Evolutionary conservation across 208 protist genomes (phyloP), one percentile per base, ranked within the genome.

Genomic region (Wallacemonas rigidus): DNA sequence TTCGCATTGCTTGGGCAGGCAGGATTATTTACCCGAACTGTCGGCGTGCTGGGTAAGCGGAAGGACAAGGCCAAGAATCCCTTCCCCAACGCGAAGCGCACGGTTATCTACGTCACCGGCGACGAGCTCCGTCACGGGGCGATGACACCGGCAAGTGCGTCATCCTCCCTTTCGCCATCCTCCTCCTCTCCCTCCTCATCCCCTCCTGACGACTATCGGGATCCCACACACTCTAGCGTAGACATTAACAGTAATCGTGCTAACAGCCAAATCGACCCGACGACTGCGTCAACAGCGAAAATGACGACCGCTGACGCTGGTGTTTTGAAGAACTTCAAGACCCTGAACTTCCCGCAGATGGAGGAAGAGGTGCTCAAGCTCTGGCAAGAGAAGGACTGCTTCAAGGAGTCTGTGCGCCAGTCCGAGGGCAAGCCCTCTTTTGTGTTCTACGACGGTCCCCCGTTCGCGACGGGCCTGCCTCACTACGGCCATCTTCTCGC

Each of bases 401-500:
- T 99, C 80, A 48, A 98, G 39, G 94, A 90, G 35, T 98, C 91
- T 1, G 71, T 99, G 43, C 93, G 98, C 82, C 75, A 92, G 47
- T 98, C 89, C 39, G 92, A 98, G 75, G 98, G 97, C 44, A 81
- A 84, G 48, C 77, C 86, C 63, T 79, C 83, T 1, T 97, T 85
- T 74, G 92, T 86, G 36, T 99, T 99, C 80, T 99, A 99, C 77
- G 99, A 99, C 85, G 99, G 99, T 38, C 99, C 99, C 14, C 99
- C 99, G n/a, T 99, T 99, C 77, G 99, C 99, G 41, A 99, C 99
- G 39, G 99, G 99, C 1, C 80, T 99, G 57, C 99, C 99, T 26
- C 99, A 99, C 93, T 99, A 99, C 88, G 99, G 99, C 26, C 99
- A 99, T 74, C 93, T 99, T 35, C 85, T 99, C 17, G 99, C 99